Conservation (phyloP, 2,329 filamentous ascomycete species). For the Malbranchea cinnamomea region DNA sequence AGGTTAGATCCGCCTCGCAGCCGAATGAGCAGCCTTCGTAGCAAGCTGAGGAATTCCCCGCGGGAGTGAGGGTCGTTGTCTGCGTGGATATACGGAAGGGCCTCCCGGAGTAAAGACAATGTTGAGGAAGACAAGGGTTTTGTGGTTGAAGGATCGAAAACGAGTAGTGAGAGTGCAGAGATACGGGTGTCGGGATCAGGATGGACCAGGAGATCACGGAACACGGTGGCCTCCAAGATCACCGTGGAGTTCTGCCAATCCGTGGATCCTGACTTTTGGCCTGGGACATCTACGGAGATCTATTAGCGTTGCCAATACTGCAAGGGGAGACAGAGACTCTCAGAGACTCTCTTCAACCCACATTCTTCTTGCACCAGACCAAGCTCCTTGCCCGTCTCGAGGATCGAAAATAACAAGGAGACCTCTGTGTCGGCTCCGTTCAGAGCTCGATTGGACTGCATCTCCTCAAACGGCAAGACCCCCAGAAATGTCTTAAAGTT, state of each 20-base stretch:
- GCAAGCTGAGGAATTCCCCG: constrained; percentile 60
- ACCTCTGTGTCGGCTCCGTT: constrained; percentile 38
- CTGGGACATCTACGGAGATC: constrained; percentile 6
- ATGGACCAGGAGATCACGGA: constrained; percentile 26
- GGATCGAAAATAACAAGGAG: constrained; percentile 48
- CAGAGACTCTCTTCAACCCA: constrained; percentile 17
- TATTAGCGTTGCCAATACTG: no score
- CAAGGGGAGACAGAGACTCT: not conserved
- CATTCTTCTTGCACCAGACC: constrained; percentile 55
- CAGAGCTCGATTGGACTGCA: constrained; percentile 31
- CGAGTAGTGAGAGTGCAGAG: constrained; percentile 66
- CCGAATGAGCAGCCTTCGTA: constrained; percentile 62
- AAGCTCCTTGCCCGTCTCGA: constrained; percentile 56
- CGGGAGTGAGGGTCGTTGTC: constrained; percentile 79
- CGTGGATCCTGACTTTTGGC: not conserved
- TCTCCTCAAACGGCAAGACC: constrained; percentile 37
- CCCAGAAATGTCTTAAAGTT: constrained; percentile 38
- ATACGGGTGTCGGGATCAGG: constrained; percentile 53
- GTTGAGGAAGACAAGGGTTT: constrained; percentile 52
- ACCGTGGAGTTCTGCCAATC: constrained; percentile 13
- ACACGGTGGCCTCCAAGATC: constrained; percentile 20
- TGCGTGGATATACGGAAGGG: constrained; percentile 58
- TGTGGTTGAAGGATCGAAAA: constrained; percentile 60
- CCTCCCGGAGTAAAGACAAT: constrained; percentile 46
- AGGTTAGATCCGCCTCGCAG: constrained; percentile 44